Percentiles rank a stretch among this genome's conserved stretches.
Conservation (phyloP, 495 filamentous ascomycete genomes). For the Acidiella bohemica region DNA sequence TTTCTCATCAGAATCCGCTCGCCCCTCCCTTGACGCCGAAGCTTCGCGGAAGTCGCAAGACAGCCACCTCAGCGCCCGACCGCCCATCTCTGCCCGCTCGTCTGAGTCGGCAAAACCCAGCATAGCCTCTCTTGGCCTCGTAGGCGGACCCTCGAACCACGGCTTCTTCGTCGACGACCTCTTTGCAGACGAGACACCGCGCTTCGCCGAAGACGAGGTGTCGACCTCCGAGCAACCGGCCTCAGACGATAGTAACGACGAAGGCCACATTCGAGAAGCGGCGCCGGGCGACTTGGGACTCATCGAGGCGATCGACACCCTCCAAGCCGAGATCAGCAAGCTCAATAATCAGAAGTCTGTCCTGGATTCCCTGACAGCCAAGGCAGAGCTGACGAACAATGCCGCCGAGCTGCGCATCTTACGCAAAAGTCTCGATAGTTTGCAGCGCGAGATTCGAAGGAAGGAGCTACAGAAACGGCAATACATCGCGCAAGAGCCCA, state of each 20-base stretch:
- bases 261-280: slow-evolving; percentile 87
- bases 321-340: slow-evolving; percentile 81
- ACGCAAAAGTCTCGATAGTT: slow-evolving; percentile 82
- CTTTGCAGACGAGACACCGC: slow-evolving; percentile 82
- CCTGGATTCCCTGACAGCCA: slow-evolving; percentile 77
- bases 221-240: slow-evolving; percentile 50
- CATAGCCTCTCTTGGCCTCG: slow-evolving; percentile 42
- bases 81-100: slow-evolving; percentile 29
- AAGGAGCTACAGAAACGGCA: slow-evolving; percentile 96
- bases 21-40: slow-evolving; percentile 28
- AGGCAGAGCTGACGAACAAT: slow-evolving; percentile 95
- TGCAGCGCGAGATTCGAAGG: slow-evolving; percentile 79
- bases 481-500: slow-evolving; percentile 93
- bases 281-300: slow-evolving; percentile 90
- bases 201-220: slow-evolving; percentile 71
- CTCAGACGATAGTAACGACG: slow-evolving; percentile 41
- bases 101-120: slow-evolving; percentile 33
- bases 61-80: neutral
- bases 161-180: slow-evolving; percentile 89
- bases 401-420: slow-evolving; percentile 83
- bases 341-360: slow-evolving; percentile 78
- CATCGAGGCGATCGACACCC: slow-evolving; percentile 74
- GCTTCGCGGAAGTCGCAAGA: slow-evolving; percentile 16
- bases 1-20: slow-evolving; percentile 35
- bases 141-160: slow-evolving; percentile 63